Percentiles rank a stretch among this genome's conserved stretches.
These are phyloP conservation scores for Trypanosoma melophagium DNA, from an alignment of 208 protist species.

Conservation along the genomic window DNA sequence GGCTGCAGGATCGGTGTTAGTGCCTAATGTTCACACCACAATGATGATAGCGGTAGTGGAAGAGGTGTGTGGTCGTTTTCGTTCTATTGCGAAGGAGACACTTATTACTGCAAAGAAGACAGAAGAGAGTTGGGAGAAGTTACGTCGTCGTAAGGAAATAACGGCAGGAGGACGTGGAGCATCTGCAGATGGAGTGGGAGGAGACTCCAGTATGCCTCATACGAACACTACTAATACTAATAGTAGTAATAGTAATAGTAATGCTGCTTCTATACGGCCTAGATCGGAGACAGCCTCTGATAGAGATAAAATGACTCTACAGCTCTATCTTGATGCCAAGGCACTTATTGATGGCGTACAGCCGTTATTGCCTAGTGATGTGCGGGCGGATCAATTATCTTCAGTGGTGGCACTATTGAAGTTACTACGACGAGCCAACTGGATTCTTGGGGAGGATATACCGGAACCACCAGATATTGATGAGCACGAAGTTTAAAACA, in stretches of 20 bases:
- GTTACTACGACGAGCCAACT: slow-evolving; percentile 67
- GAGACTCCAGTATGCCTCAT: too few species aligned
- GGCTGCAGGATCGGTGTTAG: neutral
- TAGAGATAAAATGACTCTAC: slow-evolving; percentile 85
- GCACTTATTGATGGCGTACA: slow-evolving; percentile 35
- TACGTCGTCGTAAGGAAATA: slow-evolving; percentile 67
- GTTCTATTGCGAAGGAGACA: slow-evolving; percentile 59
- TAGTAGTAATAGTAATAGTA: neutral
- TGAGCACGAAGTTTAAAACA: slow-evolving; percentile 22
- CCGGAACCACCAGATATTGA: slow-evolving; percentile 70
- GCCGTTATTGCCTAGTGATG: slow-evolving; percentile 11
- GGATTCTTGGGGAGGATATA: slow-evolving; percentile 71
- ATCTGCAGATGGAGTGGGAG: neutral
- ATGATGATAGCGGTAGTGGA: slow-evolving; percentile 23
- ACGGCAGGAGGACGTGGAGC: slow-evolving; percentile 7
- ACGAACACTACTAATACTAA: neutral
- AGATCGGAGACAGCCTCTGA: slow-evolving; percentile 69
- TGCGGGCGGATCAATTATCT: slow-evolving; percentile 16
- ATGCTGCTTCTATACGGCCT: slow-evolving; percentile 21
- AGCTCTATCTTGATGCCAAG: slow-evolving; percentile 78
- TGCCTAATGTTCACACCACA: neutral
- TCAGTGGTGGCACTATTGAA: slow-evolving; percentile 34
- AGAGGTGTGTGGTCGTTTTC: slow-evolving; percentile 43
- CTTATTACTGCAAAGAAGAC: slow-evolving; percentile 82
- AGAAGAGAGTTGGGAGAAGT: slow-evolving; percentile 89